phyloP scores from a whole-genome alignment of 352 stramenopile genomes.

The Phytophthora colocasiae region DNA sequence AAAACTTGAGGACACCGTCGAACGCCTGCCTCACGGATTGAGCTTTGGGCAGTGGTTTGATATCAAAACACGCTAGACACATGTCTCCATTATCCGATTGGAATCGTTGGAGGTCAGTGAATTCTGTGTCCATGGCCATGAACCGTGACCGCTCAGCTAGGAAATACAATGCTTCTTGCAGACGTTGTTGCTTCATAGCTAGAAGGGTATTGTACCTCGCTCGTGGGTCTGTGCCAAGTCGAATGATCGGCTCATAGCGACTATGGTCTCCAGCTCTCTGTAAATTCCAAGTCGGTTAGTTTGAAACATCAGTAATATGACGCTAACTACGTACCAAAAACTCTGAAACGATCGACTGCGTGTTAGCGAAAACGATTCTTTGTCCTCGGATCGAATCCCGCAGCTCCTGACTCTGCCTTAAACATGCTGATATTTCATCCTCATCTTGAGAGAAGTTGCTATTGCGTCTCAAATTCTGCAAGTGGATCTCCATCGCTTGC shows the following conservation, averaged over 20 bases:
- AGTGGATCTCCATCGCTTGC: slow-evolving; percentile 32
- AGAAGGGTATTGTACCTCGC: slow-evolving; percentile 46
- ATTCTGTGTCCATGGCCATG: slow-evolving; percentile 44
- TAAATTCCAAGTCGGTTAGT: background rate
- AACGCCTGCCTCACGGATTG: slow-evolving; percentile 46
- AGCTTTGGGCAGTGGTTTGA: slow-evolving; percentile 46
- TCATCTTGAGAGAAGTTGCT: slow-evolving; percentile 8
- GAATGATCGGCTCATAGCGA: slow-evolving; percentile 46
- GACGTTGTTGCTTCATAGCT: slow-evolving; percentile 43
- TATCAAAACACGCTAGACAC: slow-evolving; percentile 49
- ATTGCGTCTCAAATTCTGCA: slow-evolving; percentile 31
- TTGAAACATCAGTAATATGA: background rate
- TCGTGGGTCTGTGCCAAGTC: slow-evolving; percentile 32
- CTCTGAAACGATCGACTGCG: slow-evolving; percentile 41
- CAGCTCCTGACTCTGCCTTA: slow-evolving; percentile 39
- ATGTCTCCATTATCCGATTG: slow-evolving; percentile 45
- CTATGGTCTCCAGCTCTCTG: slow-evolving; percentile 40
- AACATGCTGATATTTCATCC: slow-evolving; percentile 14
- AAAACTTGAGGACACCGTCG: slow-evolving; percentile 53
- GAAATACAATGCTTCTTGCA: slow-evolving; percentile 48
- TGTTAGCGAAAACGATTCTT: slow-evolving; percentile 45
- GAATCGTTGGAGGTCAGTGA: slow-evolving; percentile 50
- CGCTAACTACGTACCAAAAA: slow-evolving; percentile 38
- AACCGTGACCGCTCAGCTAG: slow-evolving; percentile 42
- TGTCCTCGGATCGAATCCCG: slow-evolving; percentile 43